A percentile compares a stretch with the other conserved stretches of the same genome.
phyloP scores from a whole-genome alignment of 169 alveolate species.

The Babesia bovis region DNA sequence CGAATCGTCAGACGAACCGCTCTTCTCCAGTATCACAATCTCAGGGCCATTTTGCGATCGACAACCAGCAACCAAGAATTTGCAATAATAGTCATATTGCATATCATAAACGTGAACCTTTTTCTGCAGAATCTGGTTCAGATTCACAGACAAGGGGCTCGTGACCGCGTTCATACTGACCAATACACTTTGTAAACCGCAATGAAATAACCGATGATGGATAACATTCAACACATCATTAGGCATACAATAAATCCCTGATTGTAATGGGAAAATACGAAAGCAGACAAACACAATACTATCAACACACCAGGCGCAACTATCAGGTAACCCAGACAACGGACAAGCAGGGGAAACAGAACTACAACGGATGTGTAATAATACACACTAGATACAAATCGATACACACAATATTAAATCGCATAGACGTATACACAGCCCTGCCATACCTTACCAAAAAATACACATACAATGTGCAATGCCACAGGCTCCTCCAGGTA shows the following conservation, averaged over 20 bases:
- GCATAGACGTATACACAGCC: no score
- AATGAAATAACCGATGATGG: background rate
- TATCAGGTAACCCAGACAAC: slow-evolving; percentile 3
- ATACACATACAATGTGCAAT: background rate
- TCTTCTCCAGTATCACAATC: slow-evolving; percentile 50
- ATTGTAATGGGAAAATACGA: background rate
- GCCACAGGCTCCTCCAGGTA: slow-evolving; percentile 29
- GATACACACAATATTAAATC: no score
- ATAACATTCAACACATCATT: background rate
- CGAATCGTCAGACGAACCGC: slow-evolving; percentile 3
- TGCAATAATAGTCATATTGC: slow-evolving; percentile 57
- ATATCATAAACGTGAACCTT: slow-evolving; percentile 42
- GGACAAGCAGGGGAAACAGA: slow-evolving; percentile 4
- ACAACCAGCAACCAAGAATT: slow-evolving; percentile 58
- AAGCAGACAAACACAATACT: background rate
- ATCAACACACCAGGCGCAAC: background rate
- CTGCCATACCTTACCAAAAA: no score
- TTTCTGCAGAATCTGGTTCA: slow-evolving; percentile 57
- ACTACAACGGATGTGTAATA: background rate
- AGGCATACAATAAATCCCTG: background rate
- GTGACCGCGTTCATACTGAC: slow-evolving; percentile 33
- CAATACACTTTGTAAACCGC: background rate
- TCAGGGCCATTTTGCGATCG: slow-evolving; percentile 56
- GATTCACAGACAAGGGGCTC: slow-evolving; percentile 48
- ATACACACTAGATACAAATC: background rate